phyloP scores from a whole-genome alignment of 345 rosid species.

The Eucalyptus cloeziana region DNA sequence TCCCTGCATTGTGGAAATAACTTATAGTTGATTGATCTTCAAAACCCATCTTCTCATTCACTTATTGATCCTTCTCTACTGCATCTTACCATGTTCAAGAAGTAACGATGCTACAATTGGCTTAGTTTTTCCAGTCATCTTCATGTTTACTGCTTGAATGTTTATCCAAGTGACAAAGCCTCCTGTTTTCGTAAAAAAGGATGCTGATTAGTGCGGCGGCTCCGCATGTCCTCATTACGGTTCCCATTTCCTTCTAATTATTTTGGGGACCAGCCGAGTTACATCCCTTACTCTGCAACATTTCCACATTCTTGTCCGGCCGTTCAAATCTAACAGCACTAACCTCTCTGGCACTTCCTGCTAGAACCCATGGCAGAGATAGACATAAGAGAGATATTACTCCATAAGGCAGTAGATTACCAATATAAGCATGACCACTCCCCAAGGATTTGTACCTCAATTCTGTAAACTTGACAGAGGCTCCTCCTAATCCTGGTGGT shows the following conservation, averaged over 20 bases:
- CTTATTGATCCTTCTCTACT: background rate
- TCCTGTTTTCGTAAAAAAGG: background rate
- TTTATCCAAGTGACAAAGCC: background rate
- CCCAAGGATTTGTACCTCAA: conserved; percentile 38
- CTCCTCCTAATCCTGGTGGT: conserved; percentile 27
- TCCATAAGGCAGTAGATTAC: background rate
- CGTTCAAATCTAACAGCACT: background rate
- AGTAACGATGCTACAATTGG: background rate
- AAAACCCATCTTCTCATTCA: background rate
- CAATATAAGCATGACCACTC: background rate
- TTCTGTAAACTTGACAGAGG: conserved; percentile 48
- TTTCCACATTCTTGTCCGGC: background rate
- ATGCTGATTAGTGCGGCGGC: background rate
- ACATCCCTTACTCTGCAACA: background rate
- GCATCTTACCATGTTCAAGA: background rate
- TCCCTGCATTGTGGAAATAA: background rate
- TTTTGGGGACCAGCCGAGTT: background rate
- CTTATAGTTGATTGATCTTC: background rate
- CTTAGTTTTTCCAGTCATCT: background rate
- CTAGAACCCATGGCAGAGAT: background rate
- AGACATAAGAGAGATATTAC: background rate
- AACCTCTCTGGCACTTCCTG: background rate
- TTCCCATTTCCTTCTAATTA: background rate
- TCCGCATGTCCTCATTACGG: background rate
- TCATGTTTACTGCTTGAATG: background rate